Evolutionary conservation across 179 eudicot species (phyloP).

Genomic region (Drosera spatulata): DNA sequence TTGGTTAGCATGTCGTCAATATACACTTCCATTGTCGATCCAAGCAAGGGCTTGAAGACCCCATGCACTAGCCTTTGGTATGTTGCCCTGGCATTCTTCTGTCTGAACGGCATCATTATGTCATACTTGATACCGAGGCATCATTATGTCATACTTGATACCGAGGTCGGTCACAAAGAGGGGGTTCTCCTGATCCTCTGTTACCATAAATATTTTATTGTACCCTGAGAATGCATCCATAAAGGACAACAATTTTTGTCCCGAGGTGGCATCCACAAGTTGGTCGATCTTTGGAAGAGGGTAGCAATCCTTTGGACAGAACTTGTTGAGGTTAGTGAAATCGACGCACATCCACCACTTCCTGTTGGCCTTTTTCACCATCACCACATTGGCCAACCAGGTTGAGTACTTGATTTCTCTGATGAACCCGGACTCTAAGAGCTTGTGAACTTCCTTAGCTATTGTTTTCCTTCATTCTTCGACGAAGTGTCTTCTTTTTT

Average conservation of each 20-base stretch:
- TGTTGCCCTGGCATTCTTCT: not conserved
- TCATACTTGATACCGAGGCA: too few species aligned
- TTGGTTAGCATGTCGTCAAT: not conserved
- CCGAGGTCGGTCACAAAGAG: too few species aligned
- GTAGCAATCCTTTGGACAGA: not conserved
- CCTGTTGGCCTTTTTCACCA: not conserved
- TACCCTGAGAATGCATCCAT: too few species aligned
- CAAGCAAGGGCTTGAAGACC: not conserved
- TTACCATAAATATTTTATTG: too few species aligned
- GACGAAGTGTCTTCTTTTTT: too few species aligned
- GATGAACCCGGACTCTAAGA: too few species aligned
- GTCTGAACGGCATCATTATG: not conserved
- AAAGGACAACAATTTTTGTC: too few species aligned
- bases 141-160: not conserved
- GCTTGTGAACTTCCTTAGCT: too few species aligned
- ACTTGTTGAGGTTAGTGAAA: not conserved
- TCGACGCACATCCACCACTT: not conserved
- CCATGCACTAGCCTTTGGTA: not conserved
- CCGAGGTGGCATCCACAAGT: not conserved
- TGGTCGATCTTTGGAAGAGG: not conserved
- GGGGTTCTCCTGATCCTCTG: too few species aligned
- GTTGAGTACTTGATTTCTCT: too few species aligned
- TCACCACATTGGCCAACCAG: not conserved
- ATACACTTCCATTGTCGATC: not conserved
- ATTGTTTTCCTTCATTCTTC: too few species aligned